Evolutionary conservation across 176 grass and related monocot genomes (phyloP).

Genomic region (Aegilops tauschii): DNA sequence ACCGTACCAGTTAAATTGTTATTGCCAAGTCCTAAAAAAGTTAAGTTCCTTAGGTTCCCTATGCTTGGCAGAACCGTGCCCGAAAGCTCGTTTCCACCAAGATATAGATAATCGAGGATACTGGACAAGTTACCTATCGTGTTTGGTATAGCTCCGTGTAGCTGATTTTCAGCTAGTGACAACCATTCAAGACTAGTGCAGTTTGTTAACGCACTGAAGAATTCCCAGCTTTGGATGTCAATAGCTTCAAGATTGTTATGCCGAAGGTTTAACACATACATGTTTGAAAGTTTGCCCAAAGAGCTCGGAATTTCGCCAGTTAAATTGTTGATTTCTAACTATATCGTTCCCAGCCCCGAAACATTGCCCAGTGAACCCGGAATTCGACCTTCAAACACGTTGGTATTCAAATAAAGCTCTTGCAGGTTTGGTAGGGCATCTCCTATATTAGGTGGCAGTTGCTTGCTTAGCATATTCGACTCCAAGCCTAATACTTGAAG

Average conservation of each 20-base stretch:
- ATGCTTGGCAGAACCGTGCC: not conserved
- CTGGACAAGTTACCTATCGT: not conserved
- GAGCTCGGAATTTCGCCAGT: not conserved
- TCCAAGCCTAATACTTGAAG: accelerated
- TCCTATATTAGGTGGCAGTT: not conserved
- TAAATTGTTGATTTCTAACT: too few species aligned
- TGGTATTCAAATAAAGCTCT: accelerated
- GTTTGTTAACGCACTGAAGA: not conserved
- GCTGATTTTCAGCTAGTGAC: not conserved
- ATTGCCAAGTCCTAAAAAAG: not conserved
- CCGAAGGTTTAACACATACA: not conserved
- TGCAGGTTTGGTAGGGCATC: slow-evolving; percentile 15
- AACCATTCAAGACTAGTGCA: not conserved
- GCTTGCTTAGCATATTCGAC: not conserved
- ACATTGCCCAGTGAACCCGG: slow-evolving; percentile 28
- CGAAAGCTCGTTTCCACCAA: not conserved
- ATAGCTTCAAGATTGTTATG: not conserved
- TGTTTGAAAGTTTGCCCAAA: not conserved
- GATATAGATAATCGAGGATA: accelerated
- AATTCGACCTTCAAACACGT: slow-evolving; percentile 14
- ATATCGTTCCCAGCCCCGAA: accelerated
- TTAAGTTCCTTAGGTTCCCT: not conserved
- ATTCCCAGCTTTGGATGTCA: not conserved
- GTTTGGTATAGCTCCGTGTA: not conserved
- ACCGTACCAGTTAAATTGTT: not conserved